A percentile compares a stretch with the other conserved stretches of the same genome.
Conservation (phyloP, 306 rosid species). For the Mucuna pruriens region DNA sequence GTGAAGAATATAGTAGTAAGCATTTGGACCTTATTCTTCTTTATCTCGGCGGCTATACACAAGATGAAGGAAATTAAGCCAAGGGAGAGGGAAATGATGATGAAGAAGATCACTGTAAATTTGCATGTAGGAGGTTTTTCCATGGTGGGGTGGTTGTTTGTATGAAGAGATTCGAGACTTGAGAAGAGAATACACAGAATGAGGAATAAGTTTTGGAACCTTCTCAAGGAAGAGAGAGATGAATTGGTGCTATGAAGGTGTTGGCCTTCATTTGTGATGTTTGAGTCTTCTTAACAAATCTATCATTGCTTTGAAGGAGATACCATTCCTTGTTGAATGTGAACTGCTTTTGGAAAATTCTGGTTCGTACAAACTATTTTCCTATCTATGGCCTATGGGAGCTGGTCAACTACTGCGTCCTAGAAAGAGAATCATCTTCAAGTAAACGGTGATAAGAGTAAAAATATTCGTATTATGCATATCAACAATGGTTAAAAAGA, state of each 20-base stretch:
- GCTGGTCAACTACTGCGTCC: constrained; percentile 38
- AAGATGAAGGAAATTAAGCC: constrained; percentile 59
- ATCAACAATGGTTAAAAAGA: neutral
- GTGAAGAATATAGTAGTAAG: neutral
- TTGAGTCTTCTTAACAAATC: constrained; percentile 34
- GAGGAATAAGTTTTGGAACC: constrained; percentile 39
- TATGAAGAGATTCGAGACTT: constrained; percentile 29
- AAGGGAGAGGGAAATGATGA: constrained; percentile 53
- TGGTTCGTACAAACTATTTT: neutral
- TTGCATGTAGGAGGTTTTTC: constrained; percentile 45
- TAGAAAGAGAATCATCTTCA: neutral
- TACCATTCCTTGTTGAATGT: constrained; percentile 32
- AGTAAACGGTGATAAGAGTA: neutral
- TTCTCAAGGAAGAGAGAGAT: constrained; percentile 46
- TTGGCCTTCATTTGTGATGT: constrained; percentile 30
- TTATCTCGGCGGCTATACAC: constrained; percentile 69
- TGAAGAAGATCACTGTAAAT: constrained; percentile 29
- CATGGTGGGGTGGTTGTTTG: constrained; percentile 46
- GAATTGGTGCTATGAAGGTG: neutral
- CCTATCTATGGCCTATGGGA: neutral
- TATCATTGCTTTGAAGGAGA: constrained; percentile 54
- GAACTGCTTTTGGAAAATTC: constrained; percentile 34
- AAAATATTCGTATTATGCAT: neutral
- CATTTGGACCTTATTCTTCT: constrained; percentile 64
- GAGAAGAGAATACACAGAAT: neutral